Conservation (phyloP, 2,329 filamentous ascomycete genomes). For the Penicillium glabrum region DNA sequence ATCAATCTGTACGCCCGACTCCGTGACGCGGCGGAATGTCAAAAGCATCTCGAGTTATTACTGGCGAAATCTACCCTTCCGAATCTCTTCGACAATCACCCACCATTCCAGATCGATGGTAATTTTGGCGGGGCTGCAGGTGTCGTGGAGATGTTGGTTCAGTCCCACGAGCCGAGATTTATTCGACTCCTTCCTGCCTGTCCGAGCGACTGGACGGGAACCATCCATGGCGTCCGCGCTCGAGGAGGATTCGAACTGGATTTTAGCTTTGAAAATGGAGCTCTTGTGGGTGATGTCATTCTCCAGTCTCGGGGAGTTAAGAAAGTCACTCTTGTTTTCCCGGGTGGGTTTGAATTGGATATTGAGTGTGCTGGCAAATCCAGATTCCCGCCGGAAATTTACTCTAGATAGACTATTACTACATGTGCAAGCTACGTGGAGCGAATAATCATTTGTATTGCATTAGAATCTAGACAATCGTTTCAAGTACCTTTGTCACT, state of each 20-base stretch:
- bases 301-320: conserved; percentile 15
- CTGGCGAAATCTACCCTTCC: conserved; percentile 44
- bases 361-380: conserved; percentile 14
- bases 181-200: conserved; percentile 42
- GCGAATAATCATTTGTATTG: neutral
- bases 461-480: neutral
- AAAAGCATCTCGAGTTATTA: conserved; percentile 41
- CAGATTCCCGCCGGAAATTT: neutral
- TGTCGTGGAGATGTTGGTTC: conserved; percentile 48
- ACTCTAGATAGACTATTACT: neutral
- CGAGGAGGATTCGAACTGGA: conserved; percentile 39
- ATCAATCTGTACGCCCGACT: conserved; percentile 52
- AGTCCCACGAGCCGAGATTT: conserved; percentile 36
- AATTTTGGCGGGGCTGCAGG: conserved; percentile 53
- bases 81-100: conserved; percentile 49
- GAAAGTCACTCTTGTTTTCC: conserved; percentile 19
- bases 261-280: conserved; percentile 38
- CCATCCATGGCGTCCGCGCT: conserved; percentile 35
- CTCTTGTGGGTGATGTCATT: conserved; percentile 16
- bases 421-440: neutral
- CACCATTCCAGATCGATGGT: conserved; percentile 53
- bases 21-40: conserved; percentile 38
- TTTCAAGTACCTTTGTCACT: neutral
- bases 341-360: conserved; percentile 12
- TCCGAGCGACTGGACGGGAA: conserved; percentile 38